These are phyloP conservation scores for Trapa incisa DNA, from an alignment of 345 rosid species.

Conservation along the genomic window DNA sequence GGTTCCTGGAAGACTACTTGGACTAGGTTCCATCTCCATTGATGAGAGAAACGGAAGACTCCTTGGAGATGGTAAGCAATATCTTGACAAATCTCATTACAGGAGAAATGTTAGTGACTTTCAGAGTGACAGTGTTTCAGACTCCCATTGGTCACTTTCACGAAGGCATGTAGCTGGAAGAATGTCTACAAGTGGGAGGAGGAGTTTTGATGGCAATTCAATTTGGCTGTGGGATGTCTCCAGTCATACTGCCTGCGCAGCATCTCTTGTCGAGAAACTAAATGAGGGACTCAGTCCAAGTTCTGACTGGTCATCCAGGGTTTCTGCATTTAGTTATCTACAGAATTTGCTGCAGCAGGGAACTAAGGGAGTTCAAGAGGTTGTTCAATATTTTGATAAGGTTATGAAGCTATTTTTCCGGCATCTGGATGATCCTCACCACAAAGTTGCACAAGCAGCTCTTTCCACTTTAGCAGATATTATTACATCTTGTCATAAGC, in stretches of 20 bases:
- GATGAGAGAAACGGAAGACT: conserved; percentile 44
- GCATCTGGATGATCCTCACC: conserved; percentile 98
- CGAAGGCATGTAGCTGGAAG: conserved; percentile 70
- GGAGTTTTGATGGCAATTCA: conserved; percentile 85
- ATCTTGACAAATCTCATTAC: conserved; percentile 40
- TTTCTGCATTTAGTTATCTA: conserved; percentile 81
- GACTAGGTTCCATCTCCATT: conserved; percentile 30
- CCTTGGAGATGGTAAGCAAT: conserved; percentile 40
- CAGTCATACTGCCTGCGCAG: conserved; percentile 61
- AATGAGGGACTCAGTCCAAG: conserved; percentile 77
- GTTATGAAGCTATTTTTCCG: conserved; percentile 96
- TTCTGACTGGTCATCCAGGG: conserved; percentile 96
- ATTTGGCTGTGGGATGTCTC: conserved; percentile 64
- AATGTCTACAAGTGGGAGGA: conserved; percentile 67
- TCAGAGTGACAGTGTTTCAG: conserved; percentile 56
- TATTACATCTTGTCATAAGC: conserved; percentile 85
- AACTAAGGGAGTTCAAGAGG: conserved; percentile 84
- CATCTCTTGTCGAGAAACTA: conserved; percentile 73
- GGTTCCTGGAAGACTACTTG: conserved; percentile 49
- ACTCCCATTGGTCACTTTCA: conserved; percentile 84
- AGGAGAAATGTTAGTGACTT: conserved; percentile 53
- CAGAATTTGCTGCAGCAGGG: conserved; percentile 83
- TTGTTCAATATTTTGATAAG: conserved; percentile 82
- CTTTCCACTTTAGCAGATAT: conserved; percentile 86
- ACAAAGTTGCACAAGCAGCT: conserved; percentile 99